Conservation (phyloP, 441 rosid genomes). For the Erodium trifolium region DNA sequence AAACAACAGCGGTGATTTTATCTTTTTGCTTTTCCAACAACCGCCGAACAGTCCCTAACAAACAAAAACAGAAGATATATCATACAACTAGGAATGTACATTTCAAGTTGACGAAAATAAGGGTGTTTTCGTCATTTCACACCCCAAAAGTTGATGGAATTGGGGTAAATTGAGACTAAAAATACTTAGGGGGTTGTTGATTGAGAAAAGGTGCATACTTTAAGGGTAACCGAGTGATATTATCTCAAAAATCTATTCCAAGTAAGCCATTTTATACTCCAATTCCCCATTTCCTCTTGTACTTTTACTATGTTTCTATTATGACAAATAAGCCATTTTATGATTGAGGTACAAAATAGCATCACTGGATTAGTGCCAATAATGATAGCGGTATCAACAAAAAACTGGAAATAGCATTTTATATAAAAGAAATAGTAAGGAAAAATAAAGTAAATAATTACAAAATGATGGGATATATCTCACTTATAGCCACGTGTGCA, state of each 20-base stretch:
- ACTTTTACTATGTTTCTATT: neutral
- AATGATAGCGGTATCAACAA: no score
- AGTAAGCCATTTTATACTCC: no score
- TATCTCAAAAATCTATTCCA: no score
- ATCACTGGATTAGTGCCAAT: no score
- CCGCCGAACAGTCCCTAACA: slow-evolving; percentile 83
- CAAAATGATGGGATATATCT: slow-evolving; percentile 28
- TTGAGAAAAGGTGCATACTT: no score
- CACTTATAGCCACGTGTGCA: slow-evolving; percentile 97
- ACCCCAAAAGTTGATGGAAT: no score
- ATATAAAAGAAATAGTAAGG: neutral
- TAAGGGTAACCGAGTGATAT: no score
- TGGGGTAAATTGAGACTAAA: no score
- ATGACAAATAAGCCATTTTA: neutral
- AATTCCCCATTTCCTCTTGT: neutral
- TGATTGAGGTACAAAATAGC: no score
- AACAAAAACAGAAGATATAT: slow-evolving; percentile 21
- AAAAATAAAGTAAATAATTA: slow-evolving; percentile 10
- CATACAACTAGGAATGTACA: neutral
- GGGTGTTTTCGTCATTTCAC: neutral
- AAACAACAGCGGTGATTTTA: slow-evolving; percentile 76
- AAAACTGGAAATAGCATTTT: no score
- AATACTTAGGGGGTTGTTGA: no score
- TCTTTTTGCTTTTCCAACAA: slow-evolving; percentile 92
- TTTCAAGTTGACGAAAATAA: neutral